Evolutionary conservation across 768 basidiomycete genomes (phyloP).

Genomic region (Tricholoma sp.): DNA sequence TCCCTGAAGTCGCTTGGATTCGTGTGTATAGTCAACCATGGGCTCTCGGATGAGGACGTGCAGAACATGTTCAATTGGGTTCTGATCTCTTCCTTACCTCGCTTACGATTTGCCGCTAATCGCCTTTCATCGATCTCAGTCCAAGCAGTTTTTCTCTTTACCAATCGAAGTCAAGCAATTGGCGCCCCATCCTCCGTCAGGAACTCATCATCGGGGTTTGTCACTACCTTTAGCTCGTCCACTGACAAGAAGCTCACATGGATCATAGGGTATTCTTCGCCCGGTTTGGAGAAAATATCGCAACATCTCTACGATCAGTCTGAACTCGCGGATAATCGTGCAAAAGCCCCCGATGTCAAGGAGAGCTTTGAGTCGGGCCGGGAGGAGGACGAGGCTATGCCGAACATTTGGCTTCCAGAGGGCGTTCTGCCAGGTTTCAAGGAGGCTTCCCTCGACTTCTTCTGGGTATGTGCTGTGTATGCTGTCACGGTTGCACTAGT

Average conservation of each 20-base stretch:
- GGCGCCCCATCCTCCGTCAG: conserved; percentile 41
- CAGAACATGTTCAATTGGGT: conserved; percentile 40
- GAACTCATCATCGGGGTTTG: conserved; percentile 39
- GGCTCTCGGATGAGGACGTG: conserved; percentile 31
- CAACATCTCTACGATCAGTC: conserved; percentile 29
- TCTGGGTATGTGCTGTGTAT: conserved; percentile 27
- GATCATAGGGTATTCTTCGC: conserved; percentile 31
- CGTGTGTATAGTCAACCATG: conserved; percentile 41
- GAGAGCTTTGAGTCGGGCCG: conserved; percentile 54
- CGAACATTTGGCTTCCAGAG: conserved; percentile 57
- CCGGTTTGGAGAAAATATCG: conserved; percentile 34
- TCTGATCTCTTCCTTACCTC: neutral
- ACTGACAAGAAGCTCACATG: conserved; percentile 14
- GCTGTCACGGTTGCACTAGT: conserved; percentile 6
- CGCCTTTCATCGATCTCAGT: conserved; percentile 13
- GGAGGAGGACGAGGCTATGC: conserved; percentile 39
- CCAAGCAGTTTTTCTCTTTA: conserved; percentile 32
- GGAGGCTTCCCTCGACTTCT: conserved; percentile 47
- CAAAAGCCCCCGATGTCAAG: conserved; percentile 36
- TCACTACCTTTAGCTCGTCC: conserved; percentile 6
- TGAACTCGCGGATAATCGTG: conserved; percentile 23
- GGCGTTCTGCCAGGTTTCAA: conserved; percentile 48
- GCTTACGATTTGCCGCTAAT: neutral
- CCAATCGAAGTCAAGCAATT: conserved; percentile 34
- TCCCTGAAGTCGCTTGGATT: conserved; percentile 46